A percentile compares a stretch with the other conserved stretches of the same genome.
Evolutionary conservation across 2,329 filamentous ascomycete species (phyloP).

Genomic region (Stagonosporopsis vannaccii): DNA sequence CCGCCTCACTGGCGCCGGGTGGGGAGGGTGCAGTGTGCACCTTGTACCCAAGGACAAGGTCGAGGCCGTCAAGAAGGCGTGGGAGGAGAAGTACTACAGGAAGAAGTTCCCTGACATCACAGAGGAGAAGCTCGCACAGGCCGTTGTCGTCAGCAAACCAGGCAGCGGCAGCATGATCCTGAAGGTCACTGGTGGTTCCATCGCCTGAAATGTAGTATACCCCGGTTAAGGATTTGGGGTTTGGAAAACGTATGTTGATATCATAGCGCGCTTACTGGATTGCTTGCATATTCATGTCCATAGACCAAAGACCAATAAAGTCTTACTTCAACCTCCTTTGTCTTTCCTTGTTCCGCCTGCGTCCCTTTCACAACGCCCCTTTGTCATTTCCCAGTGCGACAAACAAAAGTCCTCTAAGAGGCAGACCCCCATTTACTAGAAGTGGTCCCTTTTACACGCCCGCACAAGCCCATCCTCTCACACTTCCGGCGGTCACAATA

Average conservation of each 20-base stretch:
- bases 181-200: slow-evolving; percentile 42
- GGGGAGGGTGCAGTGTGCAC: slow-evolving; percentile 96
- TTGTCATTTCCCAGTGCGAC: neutral
- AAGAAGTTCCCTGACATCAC: slow-evolving; percentile 72
- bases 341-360: neutral
- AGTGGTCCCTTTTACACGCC: no score
- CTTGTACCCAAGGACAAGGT: slow-evolving; percentile 86
- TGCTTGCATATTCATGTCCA: neutral
- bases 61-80: slow-evolving; percentile 75
- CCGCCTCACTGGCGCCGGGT: slow-evolving; percentile 89
- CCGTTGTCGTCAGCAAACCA: slow-evolving; percentile 88
- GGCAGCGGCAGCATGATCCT: slow-evolving; percentile 68
- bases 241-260: neutral
- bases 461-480: no score
- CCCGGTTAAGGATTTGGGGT: neutral
- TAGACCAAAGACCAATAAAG: neutral
- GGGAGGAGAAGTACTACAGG: slow-evolving; percentile 83
- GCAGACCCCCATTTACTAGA: no score
- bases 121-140: slow-evolving; percentile 75
- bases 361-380: neutral
- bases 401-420: neutral
- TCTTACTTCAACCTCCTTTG: neutral
- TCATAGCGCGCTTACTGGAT: neutral
- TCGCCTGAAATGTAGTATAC: slow-evolving; percentile 29
- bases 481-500: no score